Conservation (phyloP, 2,329 filamentous ascomycete genomes). For the Botrytis paeoniae region DNA sequence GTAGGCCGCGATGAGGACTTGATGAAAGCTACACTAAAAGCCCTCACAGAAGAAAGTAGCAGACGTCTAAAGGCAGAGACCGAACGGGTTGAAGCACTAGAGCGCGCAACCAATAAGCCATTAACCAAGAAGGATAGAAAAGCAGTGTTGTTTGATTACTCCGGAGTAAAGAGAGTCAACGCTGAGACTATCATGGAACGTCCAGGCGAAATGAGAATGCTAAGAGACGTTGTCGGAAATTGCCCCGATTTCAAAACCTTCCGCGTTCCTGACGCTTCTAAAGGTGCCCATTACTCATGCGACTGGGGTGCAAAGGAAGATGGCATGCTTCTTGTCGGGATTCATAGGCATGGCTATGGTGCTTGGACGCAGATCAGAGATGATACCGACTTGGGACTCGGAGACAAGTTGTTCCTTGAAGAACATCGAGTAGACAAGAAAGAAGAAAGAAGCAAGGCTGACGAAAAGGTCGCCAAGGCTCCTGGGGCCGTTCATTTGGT, state of each 20-base stretch:
- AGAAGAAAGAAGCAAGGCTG: slow-evolving; percentile 77
- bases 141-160: slow-evolving; percentile 91
- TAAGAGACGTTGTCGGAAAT: slow-evolving; percentile 70
- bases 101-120: slow-evolving; percentile 70
- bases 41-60: slow-evolving; percentile 65
- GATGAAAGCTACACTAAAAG: slow-evolving; percentile 68
- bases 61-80: slow-evolving; percentile 74
- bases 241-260: slow-evolving; percentile 72
- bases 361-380: slow-evolving; percentile 95
- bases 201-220: slow-evolving; percentile 80
- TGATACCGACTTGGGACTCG: slow-evolving; percentile 79
- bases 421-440: slow-evolving; percentile 99
- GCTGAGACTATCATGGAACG: slow-evolving; percentile 93
- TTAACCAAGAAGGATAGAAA: slow-evolving; percentile 97
- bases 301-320: slow-evolving; percentile 92
- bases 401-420: slow-evolving; percentile 91
- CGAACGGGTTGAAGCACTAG: slow-evolving; percentile 58
- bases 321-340: slow-evolving; percentile 93
- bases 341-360: slow-evolving; percentile 89
- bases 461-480: slow-evolving; percentile 73
- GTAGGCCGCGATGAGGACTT: slow-evolving; percentile 78
- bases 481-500: slow-evolving; percentile 97
- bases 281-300: slow-evolving; percentile 86
- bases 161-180: slow-evolving; percentile 90
- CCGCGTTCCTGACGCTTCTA: slow-evolving; percentile 85